Evolutionary conservation across 2,329 filamentous ascomycete species (phyloP).

Genomic region (Colletotrichum costaricense): DNA sequence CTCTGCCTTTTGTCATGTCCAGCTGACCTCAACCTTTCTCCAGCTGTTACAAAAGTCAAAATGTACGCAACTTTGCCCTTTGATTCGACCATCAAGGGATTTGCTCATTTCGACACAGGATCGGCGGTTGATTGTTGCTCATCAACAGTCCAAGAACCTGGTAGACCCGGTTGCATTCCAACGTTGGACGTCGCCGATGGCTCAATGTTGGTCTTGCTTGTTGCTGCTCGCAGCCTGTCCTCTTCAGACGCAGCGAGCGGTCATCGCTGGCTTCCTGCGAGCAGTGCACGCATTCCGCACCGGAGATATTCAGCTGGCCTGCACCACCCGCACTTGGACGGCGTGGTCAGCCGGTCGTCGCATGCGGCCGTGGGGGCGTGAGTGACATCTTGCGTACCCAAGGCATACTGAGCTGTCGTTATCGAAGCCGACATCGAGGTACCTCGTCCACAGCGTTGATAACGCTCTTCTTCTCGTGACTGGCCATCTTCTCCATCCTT

Average conservation of each 20-base stretch:
- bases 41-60: slow-evolving; percentile 35
- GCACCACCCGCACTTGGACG: slow-evolving; percentile 31
- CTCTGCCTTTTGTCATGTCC: slow-evolving; percentile 18
- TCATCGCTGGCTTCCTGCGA: background rate
- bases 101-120: slow-evolving; percentile 24
- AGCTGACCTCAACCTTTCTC: slow-evolving; percentile 34
- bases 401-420: background rate
- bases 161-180: slow-evolving; percentile 18
- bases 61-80: slow-evolving; percentile 7
- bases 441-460: slow-evolving; percentile 18
- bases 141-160: slow-evolving; percentile 26
- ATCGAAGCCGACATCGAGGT: background rate
- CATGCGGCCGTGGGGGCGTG: slow-evolving; percentile 28
- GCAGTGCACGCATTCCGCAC: background rate
- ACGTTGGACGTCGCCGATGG: background rate
- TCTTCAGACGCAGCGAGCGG: background rate
- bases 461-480: slow-evolving; percentile 10
- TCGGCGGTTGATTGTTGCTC: slow-evolving; percentile 25
- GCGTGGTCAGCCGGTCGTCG: slow-evolving; percentile 26
- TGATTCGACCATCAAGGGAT: slow-evolving; percentile 6
- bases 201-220: background rate
- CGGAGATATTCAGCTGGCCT: background rate
- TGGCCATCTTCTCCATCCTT: slow-evolving; percentile 17
- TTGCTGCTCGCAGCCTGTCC: background rate
- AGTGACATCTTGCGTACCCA: slow-evolving; percentile 2